Percentiles rank a stretch among this genome's conserved stretches.
Conservation (phyloP, 208 protist species). For the Crithidia sp. region DNA sequence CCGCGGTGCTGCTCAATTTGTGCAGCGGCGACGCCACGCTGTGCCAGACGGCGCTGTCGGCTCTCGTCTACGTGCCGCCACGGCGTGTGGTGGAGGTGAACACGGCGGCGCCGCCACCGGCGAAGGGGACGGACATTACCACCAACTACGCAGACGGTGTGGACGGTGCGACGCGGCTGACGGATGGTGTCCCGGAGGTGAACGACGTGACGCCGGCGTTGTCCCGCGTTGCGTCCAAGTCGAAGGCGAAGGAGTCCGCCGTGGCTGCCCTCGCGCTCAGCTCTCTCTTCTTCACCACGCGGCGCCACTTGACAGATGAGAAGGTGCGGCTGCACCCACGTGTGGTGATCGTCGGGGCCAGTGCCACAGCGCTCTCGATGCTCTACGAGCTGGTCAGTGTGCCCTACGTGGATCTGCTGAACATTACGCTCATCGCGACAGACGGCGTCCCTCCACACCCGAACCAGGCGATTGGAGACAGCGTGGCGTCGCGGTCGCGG, state of each 20-base stretch:
- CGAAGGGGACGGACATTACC: neutral
- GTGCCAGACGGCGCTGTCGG: constrained; percentile 57
- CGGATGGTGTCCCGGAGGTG: constrained; percentile 24
- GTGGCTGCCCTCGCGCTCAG: constrained; percentile 36
- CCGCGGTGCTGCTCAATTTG: constrained; percentile 58
- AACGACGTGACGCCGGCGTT: constrained; percentile 35
- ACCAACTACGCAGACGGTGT: constrained; percentile 5
- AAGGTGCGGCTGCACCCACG: constrained; percentile 81
- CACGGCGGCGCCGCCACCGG: neutral
- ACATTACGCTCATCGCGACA: constrained; percentile 87
- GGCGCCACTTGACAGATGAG: constrained; percentile 75
- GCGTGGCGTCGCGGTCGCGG: constrained; percentile 6
- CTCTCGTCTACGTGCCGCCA: constrained; percentile 43
- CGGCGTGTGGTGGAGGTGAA: constrained; percentile 74
- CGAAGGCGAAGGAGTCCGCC: neutral
- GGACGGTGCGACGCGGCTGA: neutral
- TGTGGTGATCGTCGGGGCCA: constrained; percentile 87
- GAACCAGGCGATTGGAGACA: constrained; percentile 42
- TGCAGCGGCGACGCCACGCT: constrained; percentile 37
- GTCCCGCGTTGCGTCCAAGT: neutral
- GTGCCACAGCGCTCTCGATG: constrained; percentile 75
- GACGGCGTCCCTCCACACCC: constrained; percentile 84
- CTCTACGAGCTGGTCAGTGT: constrained; percentile 79
- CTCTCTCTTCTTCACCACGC: constrained; percentile 78
- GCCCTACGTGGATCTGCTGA: constrained; percentile 85